phyloP scores from a whole-genome alignment of 2,329 filamentous ascomycete species.

The Nectriaceae sp. region DNA sequence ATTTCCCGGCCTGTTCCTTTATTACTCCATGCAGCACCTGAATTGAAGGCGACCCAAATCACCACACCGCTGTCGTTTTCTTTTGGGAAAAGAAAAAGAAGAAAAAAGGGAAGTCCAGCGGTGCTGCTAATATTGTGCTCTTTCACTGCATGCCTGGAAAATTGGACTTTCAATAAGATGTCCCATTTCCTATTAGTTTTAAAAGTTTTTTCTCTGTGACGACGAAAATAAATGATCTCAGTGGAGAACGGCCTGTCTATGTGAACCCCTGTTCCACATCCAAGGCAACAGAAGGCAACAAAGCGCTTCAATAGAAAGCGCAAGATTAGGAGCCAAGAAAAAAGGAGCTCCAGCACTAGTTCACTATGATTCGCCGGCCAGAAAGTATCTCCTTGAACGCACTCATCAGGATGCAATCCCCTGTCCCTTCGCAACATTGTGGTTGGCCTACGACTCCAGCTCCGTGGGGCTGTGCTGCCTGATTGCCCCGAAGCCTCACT shows the following conservation, averaged over 20 bases:
- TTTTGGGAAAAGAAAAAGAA: background rate
- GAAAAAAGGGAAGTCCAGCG: too few relatives aligned
- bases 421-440: background rate
- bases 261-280: background rate
- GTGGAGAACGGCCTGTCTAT: background rate
- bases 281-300: background rate
- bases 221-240: background rate
- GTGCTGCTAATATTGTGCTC: too few relatives aligned
- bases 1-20: background rate
- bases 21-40: background rate
- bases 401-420: background rate
- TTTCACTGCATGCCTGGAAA: too few relatives aligned
- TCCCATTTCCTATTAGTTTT: background rate
- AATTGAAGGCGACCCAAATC: too few relatives aligned
- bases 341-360: background rate
- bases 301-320: background rate
- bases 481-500: background rate
- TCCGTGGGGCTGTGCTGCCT: background rate
- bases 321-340: background rate
- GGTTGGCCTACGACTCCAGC: background rate
- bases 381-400: too few relatives aligned
- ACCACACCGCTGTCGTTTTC: background rate
- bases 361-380: background rate
- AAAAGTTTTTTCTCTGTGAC: background rate
- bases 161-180: too few relatives aligned